phyloP scores from a whole-genome alignment of 495 filamentous ascomycete genomes.

The Penicillium desertorum region DNA sequence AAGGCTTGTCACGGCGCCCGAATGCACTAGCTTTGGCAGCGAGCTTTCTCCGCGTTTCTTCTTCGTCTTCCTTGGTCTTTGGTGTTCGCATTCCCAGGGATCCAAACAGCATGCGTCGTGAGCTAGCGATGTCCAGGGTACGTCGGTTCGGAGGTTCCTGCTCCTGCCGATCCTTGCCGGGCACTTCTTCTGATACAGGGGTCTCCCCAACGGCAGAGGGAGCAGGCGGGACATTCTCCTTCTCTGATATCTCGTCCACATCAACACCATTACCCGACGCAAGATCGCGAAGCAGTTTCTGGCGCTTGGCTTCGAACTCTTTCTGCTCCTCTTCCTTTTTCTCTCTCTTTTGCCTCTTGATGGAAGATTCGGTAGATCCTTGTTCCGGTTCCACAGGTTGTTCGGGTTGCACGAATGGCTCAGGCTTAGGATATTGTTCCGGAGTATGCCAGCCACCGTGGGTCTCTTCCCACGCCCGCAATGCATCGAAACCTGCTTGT shows the following conservation, averaged over 20 bases:
- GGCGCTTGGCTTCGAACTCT: slow-evolving; percentile 52
- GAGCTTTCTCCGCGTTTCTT: slow-evolving; percentile 58
- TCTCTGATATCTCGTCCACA: slow-evolving; percentile 37
- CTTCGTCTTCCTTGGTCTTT: slow-evolving; percentile 65
- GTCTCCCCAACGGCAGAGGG: slow-evolving; percentile 9
- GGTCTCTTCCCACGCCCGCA: slow-evolving; percentile 39
- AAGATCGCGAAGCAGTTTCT: slow-evolving; percentile 52
- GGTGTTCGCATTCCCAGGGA: slow-evolving; percentile 69
- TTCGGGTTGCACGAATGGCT: not conserved
- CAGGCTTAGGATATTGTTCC: slow-evolving; percentile 5
- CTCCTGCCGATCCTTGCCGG: slow-evolving; percentile 13
- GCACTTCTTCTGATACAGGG: slow-evolving; percentile 3
- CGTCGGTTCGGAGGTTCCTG: slow-evolving; percentile 37
- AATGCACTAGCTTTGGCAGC: slow-evolving; percentile 34
- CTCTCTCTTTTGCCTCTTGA: slow-evolving; percentile 14
- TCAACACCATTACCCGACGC: slow-evolving; percentile 51
- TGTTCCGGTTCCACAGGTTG: not conserved
- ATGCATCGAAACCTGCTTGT: slow-evolving; percentile 48
- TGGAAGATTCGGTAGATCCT: slow-evolving; percentile 17
- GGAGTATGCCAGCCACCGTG: slow-evolving; percentile 32
- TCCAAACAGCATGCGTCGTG: slow-evolving; percentile 67
- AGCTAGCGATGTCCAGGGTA: slow-evolving; percentile 62
- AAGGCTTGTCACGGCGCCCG: slow-evolving; percentile 20
- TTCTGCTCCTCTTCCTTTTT: slow-evolving; percentile 27
- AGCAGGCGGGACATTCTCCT: slow-evolving; percentile 36